These are phyloP conservation scores for Ampelomyces quisqualis DNA, from an alignment of 2,329 filamentous ascomycete genomes.

Conservation along the genomic window DNA sequence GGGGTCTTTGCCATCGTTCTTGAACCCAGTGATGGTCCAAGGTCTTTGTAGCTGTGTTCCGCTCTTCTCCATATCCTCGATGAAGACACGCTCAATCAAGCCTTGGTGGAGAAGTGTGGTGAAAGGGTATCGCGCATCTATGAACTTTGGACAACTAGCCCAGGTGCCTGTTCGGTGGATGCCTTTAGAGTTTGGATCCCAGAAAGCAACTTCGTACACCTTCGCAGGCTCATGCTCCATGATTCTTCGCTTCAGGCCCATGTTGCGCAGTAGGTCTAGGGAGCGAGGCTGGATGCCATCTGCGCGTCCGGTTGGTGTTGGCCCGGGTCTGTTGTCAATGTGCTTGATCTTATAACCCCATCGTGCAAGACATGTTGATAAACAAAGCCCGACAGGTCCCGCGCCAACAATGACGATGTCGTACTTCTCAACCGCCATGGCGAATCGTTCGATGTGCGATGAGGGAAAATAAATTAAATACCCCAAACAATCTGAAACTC, in stretches of 20 bases:
- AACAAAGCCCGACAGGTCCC: constrained; percentile 82
- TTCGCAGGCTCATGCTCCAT: constrained; percentile 86
- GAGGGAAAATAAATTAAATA: not conserved
- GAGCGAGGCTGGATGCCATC: constrained; percentile 92
- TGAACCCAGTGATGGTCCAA: constrained; percentile 63
- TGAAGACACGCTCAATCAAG: constrained; percentile 62
- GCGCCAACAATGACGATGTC: constrained; percentile 83
- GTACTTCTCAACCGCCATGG: constrained; percentile 51
- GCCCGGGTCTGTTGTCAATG: constrained; percentile 85
- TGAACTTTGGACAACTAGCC: constrained; percentile 85
- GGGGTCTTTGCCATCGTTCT: constrained; percentile 60
- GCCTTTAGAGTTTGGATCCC: constrained; percentile 58
- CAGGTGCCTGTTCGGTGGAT: constrained; percentile 67
- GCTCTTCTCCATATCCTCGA: constrained; percentile 62
- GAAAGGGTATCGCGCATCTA: constrained; percentile 65
- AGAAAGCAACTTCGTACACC: constrained; percentile 72
- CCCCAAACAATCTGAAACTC: constrained; percentile 1
- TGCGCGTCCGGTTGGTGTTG: constrained; percentile 80
- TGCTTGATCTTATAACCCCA: constrained; percentile 97
- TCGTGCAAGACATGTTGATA: constrained; percentile 82
- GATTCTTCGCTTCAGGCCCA: constrained; percentile 83
- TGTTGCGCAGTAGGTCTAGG: constrained; percentile 80
- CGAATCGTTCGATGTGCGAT: not conserved
- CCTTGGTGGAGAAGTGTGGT: constrained; percentile 64
- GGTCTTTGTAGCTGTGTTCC: constrained; percentile 59